These are phyloP conservation scores for Mycena alexandri DNA, from an alignment of 768 basidiomycete species.

Conservation along the genomic window DNA sequence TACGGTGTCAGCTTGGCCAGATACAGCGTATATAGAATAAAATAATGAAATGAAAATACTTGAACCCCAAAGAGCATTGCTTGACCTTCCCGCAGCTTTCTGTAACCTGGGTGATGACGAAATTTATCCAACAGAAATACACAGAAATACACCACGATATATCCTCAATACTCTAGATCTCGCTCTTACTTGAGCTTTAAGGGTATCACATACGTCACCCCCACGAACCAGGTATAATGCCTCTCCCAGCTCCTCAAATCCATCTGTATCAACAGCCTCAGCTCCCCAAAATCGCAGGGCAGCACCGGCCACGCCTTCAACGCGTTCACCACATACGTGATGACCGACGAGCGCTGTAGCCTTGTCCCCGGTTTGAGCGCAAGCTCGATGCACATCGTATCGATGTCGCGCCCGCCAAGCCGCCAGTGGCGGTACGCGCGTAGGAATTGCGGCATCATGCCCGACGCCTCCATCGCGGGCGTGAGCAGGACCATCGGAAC, in stretches of 20 bases:
- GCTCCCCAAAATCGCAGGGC: conserved; percentile 45
- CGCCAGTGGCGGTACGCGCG: conserved; percentile 53
- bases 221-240: conserved; percentile 33
- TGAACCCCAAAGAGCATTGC: too few species aligned
- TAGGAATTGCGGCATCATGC: conserved; percentile 42
- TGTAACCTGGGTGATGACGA: too few species aligned
- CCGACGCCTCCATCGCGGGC: conserved; percentile 29
- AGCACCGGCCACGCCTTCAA: conserved; percentile 45
- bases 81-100: too few species aligned
- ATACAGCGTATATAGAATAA: too few species aligned
- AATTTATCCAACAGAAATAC: too few species aligned
- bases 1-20: too few species aligned
- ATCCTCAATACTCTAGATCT: too few species aligned
- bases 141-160: too few species aligned
- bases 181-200: too few species aligned
- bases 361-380: conserved; percentile 6
- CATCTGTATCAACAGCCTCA: conserved; percentile 48
- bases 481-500: conserved; percentile 16
- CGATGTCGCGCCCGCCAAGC: conserved; percentile 42
- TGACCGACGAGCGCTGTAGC: conserved; percentile 47
- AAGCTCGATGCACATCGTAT: conserved; percentile 48
- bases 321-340: conserved; percentile 50
- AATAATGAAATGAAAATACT: too few species aligned
- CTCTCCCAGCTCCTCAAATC: conserved; percentile 39
- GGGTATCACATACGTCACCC: too few species aligned